Conservation (phyloP, 202 grass and related monocot species). For the Schoenoplectus triqueter region DNA sequence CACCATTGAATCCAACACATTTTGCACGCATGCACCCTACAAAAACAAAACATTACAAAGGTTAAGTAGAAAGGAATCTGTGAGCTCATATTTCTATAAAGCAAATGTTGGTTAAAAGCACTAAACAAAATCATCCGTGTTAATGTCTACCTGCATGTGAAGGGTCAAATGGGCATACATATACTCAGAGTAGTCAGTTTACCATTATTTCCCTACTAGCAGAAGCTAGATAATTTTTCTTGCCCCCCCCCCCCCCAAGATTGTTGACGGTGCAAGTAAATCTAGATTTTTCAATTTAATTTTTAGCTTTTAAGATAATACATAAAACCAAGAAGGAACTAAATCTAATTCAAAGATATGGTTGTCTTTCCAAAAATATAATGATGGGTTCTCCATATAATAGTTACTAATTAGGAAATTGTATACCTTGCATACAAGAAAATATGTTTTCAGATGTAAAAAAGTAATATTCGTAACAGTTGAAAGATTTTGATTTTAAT, state of each 20-base stretch:
- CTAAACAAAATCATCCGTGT: not conserved
- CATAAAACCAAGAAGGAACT: not conserved
- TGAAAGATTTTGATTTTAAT: no score
- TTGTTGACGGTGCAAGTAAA: not conserved
- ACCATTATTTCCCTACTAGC: not conserved
- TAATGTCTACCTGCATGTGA: not conserved
- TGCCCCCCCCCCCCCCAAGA: no score
- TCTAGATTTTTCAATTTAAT: no score
- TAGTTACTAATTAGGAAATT: not conserved
- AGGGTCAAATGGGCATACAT: not conserved
- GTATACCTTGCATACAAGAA: not conserved
- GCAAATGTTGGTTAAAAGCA: not conserved
- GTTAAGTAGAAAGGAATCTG: not conserved
- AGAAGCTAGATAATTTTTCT: not conserved
- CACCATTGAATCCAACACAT: constrained; percentile 60
- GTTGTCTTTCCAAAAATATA: not conserved
- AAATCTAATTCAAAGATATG: not conserved
- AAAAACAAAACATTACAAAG: constrained; percentile 18
- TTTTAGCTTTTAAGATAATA: not conserved
- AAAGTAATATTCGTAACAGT: not conserved
- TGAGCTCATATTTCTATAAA: not conserved
- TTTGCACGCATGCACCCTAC: constrained; percentile 55
- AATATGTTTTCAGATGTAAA: not conserved
- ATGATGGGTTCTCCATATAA: not conserved
- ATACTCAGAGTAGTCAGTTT: not conserved